Evolutionary conservation across 345 rosid species (phyloP), one percentile per base, ranked within the genome.

Genomic region (Dipteronia sinensis): DNA sequence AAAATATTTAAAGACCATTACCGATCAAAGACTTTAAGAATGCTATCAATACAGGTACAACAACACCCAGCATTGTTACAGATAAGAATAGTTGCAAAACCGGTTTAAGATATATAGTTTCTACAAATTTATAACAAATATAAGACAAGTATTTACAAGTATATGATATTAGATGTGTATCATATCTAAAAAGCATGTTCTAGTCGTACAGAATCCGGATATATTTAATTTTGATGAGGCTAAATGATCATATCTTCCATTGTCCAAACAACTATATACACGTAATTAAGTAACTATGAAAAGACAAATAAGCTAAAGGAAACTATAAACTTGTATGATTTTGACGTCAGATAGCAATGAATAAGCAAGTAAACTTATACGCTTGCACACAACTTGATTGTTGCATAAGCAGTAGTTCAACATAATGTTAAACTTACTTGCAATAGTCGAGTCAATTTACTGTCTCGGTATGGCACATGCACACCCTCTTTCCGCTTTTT

Each of bases 391-490:
- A 34, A 19, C 69, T 44, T 40, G 61, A 63, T 3, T 64, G 13
- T 59, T 16, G 23, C 7, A 23, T 76, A 46, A 16, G 16, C 40
- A 31, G 6, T 31, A 62, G 31, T 29, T 44, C 69, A 70, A 72
- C 27, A n/a, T 5, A 46, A 51, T 62, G 40, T 29, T 25, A 58
- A 64, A 64, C 80, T 76, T 51, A 88, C 97, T 91, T 93, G 97
- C 87, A 93, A 85, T 34, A 93, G 83, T 47, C 94, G 89, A 81
- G 97, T 93, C 75, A 93, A 83, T 87, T 93, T 93, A 83, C 97
- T 93, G 82, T 93, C 97, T 75, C 97, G 87, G 76, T 91, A 93
- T 23, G 97, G 97, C 72, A 93, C 95, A 78, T 93, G 97, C 68
- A 84, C 83, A 68, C 93, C 90, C 83, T 93, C 95, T 87, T 90